Conservation (phyloP, 148 eudicot species). For the Arctostaphylos glauca region DNA sequence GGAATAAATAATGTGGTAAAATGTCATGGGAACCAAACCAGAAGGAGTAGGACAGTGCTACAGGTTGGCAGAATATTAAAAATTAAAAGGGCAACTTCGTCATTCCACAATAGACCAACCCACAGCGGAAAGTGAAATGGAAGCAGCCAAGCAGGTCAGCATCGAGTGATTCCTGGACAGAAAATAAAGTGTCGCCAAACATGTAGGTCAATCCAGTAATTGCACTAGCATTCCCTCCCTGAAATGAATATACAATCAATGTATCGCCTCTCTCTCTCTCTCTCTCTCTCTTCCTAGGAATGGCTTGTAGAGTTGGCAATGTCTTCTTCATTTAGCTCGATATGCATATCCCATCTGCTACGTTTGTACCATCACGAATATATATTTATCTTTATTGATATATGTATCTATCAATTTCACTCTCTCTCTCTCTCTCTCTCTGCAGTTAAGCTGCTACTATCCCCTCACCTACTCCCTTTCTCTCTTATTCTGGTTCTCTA, state of each 20-base stretch:
- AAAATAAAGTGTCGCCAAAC: not conserved
- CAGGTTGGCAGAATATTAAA: not conserved
- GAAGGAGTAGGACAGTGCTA: not conserved
- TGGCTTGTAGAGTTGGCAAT: conserved; percentile 48
- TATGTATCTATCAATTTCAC: not conserved
- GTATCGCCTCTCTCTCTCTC: not conserved
- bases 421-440: conserved; percentile 12
- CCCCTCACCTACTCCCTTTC: conserved; percentile 43
- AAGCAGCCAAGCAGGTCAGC: no score
- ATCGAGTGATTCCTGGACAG: not conserved
- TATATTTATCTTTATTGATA: not conserved
- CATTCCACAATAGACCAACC: not conserved
- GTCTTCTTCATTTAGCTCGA: conserved; percentile 21
- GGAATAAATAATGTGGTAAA: no score
- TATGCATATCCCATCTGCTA: not conserved
- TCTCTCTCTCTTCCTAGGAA: conserved; percentile 16
- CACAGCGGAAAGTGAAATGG: not conserved
- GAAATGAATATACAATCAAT: not conserved
- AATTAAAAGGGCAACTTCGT: conserved; percentile 6
- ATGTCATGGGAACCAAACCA: no score
- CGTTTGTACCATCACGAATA: not conserved
- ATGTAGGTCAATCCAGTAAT: not conserved
- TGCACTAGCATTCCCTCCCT: not conserved
- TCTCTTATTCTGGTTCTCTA: conserved; percentile 19
- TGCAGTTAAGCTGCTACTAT: conserved; percentile 56